Base-by-base conservation (phyloP, 805 yeast genomes). In the Yarrowia sp. region DNA sequence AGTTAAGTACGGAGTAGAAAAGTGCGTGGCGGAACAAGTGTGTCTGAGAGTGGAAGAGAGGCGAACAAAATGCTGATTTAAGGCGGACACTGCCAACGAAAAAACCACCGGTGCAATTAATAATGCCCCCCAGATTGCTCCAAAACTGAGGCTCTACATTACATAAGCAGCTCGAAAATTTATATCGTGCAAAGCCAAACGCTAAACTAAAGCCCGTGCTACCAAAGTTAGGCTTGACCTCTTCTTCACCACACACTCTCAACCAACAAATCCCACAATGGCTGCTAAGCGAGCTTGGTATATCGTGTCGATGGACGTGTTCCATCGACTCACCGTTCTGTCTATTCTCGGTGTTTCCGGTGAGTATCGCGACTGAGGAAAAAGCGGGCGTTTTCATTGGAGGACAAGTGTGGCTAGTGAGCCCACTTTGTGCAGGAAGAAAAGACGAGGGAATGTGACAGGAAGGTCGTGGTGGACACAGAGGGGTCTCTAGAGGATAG, bases 241-340 rank as follows among this genome's bases (percentile, higher is more conserved):
- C 42, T 38, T 55, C 38, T 16, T 29, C 46, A 38, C 29, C 61
- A 55, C 61, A 32, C 19, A 19, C 39, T 18, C n/a, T 8, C 27
- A 38, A 13, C 10, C 6, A 25, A 7, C 9, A 19, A 10, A 9
- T 27, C 31, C 22, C 36, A 49, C 31, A 55, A 55, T 55, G 61
- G 61, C 61, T 31, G 61, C 61, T 21, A 39, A 38, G 38, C 33
- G 61, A 55, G 47, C 61, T 38, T 55, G 61, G 61, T 55, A 55
- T 38, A 55, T 55, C 38, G 47, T 55, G 61, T 55, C 61, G 46
- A 55, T 55, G 61, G 62, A 58, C 53, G 62, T 58, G 39, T 22
- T 44, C 53, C 62, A 58, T 44, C 62, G 62, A 42, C 53, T 58
- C 18, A 58, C 62, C 16, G 62, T 58, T 32, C 41, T 58, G 39